These are phyloP conservation scores for Prunus fruticosa DNA, from an alignment of 306 rosid species.

Conservation along the genomic window DNA sequence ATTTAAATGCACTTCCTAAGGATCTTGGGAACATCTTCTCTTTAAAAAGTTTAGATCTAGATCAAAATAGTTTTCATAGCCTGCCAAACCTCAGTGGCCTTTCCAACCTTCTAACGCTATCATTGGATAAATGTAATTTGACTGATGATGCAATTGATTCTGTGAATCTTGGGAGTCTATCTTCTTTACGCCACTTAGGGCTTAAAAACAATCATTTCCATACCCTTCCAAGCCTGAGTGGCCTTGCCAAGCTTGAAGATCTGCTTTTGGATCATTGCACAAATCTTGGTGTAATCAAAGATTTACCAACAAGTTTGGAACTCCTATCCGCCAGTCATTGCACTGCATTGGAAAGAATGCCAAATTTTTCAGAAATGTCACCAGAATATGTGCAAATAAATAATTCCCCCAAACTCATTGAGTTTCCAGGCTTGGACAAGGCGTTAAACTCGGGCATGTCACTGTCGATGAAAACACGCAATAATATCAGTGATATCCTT, in stretches of 20 bases:
- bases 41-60: no score
- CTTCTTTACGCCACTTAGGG: neutral
- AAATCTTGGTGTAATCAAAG: neutral
- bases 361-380: slow-evolving; percentile 11
- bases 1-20: no score
- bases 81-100: no score
- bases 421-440: slow-evolving; percentile 19
- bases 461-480: neutral
- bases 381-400: neutral
- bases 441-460: neutral
- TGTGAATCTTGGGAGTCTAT: neutral
- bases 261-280: neutral
- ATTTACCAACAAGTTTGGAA: slow-evolving; percentile 6
- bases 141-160: neutral
- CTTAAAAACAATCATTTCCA: neutral
- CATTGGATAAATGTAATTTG: slow-evolving; percentile 10
- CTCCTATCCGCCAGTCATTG: neutral
- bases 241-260: neutral
- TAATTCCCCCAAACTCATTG: slow-evolving; percentile 6
- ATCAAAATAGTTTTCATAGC: no score
- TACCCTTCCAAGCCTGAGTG: neutral
- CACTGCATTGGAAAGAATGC: slow-evolving; percentile 4
- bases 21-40: no score
- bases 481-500: neutral
- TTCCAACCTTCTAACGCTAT: no score